Percentiles rank a stretch among this genome's conserved stretches.
Conservation (phyloP, 352 stramenopile species). For the Aphanomyces cochlioides region DNA sequence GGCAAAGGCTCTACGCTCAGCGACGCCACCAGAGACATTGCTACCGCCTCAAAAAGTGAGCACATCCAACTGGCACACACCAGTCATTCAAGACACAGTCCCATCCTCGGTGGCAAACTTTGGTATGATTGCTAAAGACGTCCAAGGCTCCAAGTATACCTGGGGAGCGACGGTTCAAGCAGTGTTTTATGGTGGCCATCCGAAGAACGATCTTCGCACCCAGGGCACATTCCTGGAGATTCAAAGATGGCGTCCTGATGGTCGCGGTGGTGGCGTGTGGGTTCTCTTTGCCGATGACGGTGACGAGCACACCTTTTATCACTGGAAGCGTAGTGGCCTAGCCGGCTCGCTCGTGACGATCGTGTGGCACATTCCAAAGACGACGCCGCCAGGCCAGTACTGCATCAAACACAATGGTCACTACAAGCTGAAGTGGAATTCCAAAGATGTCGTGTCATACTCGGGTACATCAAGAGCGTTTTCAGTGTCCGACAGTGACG, state of each 20-base stretch:
- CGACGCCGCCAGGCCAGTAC: constrained; percentile 50
- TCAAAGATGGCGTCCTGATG: constrained; percentile 49
- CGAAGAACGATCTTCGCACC: constrained; percentile 76
- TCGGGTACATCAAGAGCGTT: constrained; percentile 60
- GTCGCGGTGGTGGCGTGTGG: constrained; percentile 48
- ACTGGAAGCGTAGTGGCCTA: constrained; percentile 63
- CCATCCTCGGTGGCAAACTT: constrained; percentile 40
- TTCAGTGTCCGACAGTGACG: constrained; percentile 34
- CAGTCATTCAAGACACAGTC: constrained; percentile 66
- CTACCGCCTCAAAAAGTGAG: constrained; percentile 55
- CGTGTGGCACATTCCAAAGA: constrained; percentile 59
- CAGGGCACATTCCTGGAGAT: constrained; percentile 78
- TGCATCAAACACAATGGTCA: constrained; percentile 78
- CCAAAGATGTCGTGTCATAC: constrained; percentile 44
- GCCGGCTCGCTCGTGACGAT: constrained; percentile 66
- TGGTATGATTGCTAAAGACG: constrained; percentile 47
- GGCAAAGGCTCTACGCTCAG: constrained; percentile 34
- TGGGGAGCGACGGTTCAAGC: constrained; percentile 51
- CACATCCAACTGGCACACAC: constrained; percentile 68
- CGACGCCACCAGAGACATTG: constrained; percentile 33
- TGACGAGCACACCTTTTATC: constrained; percentile 68
- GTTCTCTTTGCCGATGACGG: constrained; percentile 69
- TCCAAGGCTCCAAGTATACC: constrained; percentile 44
- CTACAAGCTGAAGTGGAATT: constrained; percentile 63
- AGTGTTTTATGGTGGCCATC: constrained; percentile 69